A percentile compares a stretch with the other conserved stretches of the same genome.
phyloP scores from a whole-genome alignment of 2,329 filamentous ascomycete species.

The Fonsecaea erecta region DNA sequence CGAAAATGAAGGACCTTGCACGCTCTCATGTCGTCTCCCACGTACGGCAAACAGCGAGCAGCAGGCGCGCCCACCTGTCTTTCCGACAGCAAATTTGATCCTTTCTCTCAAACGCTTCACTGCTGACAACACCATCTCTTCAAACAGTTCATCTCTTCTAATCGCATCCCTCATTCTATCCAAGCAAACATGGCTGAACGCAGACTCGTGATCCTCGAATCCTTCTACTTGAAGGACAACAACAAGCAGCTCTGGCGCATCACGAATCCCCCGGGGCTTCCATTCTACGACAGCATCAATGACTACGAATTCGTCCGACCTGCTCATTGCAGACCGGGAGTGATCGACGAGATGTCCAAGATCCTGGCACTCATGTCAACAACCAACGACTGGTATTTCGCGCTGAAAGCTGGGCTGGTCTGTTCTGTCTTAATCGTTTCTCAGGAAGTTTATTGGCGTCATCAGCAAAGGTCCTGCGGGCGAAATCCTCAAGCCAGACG shows the following conservation, averaged over 20 bases:
- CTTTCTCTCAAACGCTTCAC: neutral
- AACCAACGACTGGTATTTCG: constrained; percentile 18
- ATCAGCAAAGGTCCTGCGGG: constrained; percentile 26
- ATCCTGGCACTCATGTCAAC: constrained; percentile 21
- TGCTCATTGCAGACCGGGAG: constrained; percentile 19
- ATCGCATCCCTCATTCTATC: neutral
- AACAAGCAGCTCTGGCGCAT: constrained; percentile 20
- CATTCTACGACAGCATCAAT: constrained; percentile 19
- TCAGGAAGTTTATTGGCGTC: constrained; percentile 26
- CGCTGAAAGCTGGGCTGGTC: neutral
- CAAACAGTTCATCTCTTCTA: neutral
- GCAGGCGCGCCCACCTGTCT: neutral
- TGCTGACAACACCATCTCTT: neutral
- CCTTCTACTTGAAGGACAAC: constrained; percentile 16
- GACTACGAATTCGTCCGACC: constrained; percentile 21
- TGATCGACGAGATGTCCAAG: constrained; percentile 23
- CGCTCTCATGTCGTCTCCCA: neutral
- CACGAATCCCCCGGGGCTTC: constrained; percentile 18
- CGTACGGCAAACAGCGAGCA: neutral
- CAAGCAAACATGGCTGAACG: constrained; percentile 21
- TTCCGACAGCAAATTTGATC: neutral
- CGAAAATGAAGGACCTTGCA: neutral
- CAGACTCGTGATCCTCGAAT: constrained; percentile 28
- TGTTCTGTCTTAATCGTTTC: neutral
- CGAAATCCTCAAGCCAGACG: constrained; percentile 16